Evolutionary conservation across 495 filamentous ascomycete species (phyloP).

Genomic region (Penicillium pulvis): DNA sequence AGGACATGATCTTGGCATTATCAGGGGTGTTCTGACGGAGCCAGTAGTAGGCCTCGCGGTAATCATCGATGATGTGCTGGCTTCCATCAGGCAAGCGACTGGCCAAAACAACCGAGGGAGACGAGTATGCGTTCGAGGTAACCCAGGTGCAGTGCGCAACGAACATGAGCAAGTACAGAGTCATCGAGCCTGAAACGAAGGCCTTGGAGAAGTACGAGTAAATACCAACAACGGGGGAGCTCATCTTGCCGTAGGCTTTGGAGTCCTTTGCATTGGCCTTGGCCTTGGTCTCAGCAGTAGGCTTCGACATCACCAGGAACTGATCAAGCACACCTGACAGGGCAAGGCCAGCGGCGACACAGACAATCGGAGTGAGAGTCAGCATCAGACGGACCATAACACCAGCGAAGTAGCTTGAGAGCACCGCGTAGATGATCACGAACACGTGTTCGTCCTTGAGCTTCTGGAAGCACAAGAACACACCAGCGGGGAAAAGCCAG

Average conservation of each 20-base stretch:
- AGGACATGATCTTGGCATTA: constrained; percentile 98
- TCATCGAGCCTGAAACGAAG: constrained; percentile 68
- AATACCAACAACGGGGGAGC: constrained; percentile 77
- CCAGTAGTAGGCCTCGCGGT: constrained; percentile 99
- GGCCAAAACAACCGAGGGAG: constrained; percentile 94
- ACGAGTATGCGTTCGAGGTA: constrained; percentile 97
- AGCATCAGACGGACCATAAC: constrained; percentile 99
- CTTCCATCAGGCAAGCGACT: constrained; percentile 91
- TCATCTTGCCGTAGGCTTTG: constrained; percentile 68
- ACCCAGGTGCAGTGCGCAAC: constrained; percentile 99
- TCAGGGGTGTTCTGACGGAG: constrained; percentile 93
- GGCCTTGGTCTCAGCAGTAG: constrained; percentile 47
- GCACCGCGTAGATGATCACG: constrained; percentile 92
- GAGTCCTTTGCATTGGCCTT: constrained; percentile 48
- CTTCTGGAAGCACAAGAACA: constrained; percentile 96
- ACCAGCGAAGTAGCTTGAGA: constrained; percentile 96
- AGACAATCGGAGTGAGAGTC: constrained; percentile 94
- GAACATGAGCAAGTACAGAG: constrained; percentile 84
- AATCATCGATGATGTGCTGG: constrained; percentile 99
- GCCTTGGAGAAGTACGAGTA: constrained; percentile 79
- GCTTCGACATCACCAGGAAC: constrained; percentile 66
- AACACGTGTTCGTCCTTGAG: constrained; percentile 98
- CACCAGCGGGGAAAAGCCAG: constrained; percentile 98
- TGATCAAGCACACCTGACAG: constrained; percentile 87
- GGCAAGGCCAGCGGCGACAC: constrained; percentile 89